Percentiles rank a stretch among this genome's conserved stretches.
phyloP scores from a whole-genome alignment of 768 basidiomycete genomes.

The Boletus pseudo-olivaceus region DNA sequence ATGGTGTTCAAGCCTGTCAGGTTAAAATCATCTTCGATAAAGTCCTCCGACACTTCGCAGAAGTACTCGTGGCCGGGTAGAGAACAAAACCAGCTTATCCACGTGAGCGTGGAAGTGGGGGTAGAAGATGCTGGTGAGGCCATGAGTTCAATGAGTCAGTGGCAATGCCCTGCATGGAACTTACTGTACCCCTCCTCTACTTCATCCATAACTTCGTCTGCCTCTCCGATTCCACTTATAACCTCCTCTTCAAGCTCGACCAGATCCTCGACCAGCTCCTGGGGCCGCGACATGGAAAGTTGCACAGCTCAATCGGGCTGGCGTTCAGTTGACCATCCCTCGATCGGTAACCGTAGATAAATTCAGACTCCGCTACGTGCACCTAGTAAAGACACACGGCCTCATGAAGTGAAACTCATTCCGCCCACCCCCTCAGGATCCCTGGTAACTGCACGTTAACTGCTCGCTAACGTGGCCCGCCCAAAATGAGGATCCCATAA shows the following conservation, averaged over 20 bases:
- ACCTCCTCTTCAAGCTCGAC: conserved; percentile 58
- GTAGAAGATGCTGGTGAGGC: conserved; percentile 70
- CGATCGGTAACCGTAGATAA: conserved; percentile 23
- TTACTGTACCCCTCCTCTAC: conserved; percentile 71
- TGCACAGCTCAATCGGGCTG: conserved; percentile 25
- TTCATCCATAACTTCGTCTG: conserved; percentile 78
- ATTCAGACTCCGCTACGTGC: conserved; percentile 30
- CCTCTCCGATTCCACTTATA: conserved; percentile 55
- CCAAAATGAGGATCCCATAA: conserved; percentile 68
- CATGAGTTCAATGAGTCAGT: conserved; percentile 17
- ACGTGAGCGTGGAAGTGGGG: conserved; percentile 87
- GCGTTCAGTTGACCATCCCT: conserved; percentile 16
- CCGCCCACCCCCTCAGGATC: conserved; percentile 2
- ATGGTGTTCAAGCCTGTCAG: conserved; percentile 91
- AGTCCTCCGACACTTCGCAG: conserved; percentile 97
- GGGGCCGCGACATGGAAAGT: conserved; percentile 37
- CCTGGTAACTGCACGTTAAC: conserved; percentile 46
- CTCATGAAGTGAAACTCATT: not conserved
- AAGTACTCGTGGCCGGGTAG: conserved; percentile 97
- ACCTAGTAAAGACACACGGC: not conserved
- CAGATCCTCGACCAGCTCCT: conserved; percentile 44
- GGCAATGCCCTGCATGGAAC: conserved; percentile 31
- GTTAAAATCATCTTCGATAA: conserved; percentile 99
- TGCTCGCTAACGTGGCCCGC: conserved; percentile 43
- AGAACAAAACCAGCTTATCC: conserved; percentile 97